Conservation (phyloP, 176 grass and related monocot genomes). For the Canna indica region DNA sequence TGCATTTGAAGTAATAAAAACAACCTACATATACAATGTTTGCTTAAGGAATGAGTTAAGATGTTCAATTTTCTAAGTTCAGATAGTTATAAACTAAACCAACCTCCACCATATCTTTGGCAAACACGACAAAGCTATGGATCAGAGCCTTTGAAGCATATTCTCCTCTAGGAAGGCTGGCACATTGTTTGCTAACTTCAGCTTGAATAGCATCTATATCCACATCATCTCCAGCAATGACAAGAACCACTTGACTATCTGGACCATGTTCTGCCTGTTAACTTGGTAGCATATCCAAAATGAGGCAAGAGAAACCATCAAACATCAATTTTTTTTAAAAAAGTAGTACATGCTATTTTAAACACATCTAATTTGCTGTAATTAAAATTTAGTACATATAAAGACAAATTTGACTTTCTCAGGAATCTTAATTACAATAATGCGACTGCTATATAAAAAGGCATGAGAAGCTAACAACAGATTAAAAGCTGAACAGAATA, state of each 20-base stretch:
- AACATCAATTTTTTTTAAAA: background rate
- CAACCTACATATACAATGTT: background rate
- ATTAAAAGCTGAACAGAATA: background rate
- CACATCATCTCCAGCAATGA: slow-evolving; percentile 68
- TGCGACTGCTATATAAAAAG: background rate
- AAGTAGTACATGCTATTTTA: background rate
- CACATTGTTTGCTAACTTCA: slow-evolving; percentile 86
- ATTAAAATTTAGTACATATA: background rate
- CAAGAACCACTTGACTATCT: slow-evolving; percentile 93
- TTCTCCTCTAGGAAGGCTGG: slow-evolving; percentile 77
- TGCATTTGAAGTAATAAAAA: background rate
- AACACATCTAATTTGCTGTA: background rate
- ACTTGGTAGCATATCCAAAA: background rate
- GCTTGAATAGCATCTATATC: slow-evolving; percentile 57
- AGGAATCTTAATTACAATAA: background rate
- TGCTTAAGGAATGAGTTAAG: no score
- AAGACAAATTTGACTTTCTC: background rate
- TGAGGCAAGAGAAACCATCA: background rate
- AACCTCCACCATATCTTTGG: slow-evolving; percentile 83
- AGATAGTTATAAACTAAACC: no score
- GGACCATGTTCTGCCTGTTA: slow-evolving; percentile 93
- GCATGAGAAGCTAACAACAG: background rate
- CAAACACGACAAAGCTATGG: slow-evolving; percentile 85
- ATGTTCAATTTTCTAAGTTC: no score
- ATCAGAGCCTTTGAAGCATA: slow-evolving; percentile 90